These are phyloP conservation scores for Pelargonium hybrid DNA, from an alignment of 441 rosid species.

Conservation along the genomic window DNA sequence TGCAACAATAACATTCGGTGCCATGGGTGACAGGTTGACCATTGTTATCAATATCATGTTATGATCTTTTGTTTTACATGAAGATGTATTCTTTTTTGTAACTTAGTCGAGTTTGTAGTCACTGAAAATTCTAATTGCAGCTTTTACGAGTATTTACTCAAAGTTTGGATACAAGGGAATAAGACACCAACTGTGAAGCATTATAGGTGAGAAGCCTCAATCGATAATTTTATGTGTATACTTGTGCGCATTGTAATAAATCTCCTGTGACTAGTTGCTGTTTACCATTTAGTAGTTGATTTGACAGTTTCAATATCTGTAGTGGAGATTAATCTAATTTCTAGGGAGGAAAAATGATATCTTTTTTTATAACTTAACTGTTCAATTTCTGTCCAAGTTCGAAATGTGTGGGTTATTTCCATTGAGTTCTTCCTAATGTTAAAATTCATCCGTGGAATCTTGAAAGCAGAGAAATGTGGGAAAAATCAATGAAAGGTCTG, in stretches of 20 bases:
- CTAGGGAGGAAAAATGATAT: background rate
- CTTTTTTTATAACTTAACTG: background rate
- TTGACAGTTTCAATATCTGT: background rate
- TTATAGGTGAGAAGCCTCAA: conserved; percentile 50
- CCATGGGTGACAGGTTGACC: conserved; percentile 83
- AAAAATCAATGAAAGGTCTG: conserved; percentile 93
- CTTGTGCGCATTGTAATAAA: no score
- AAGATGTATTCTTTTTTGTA: background rate
- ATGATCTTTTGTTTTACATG: background rate
- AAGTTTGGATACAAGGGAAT: conserved; percentile 95
- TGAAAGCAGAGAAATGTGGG: conserved; percentile 91
- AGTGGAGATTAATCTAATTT: background rate
- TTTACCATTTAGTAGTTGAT: background rate
- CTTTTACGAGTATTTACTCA: conserved; percentile 94
- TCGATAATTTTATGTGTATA: background rate
- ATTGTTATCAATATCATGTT: background rate
- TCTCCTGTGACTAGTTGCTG: no score
- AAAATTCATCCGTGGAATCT: conserved; percentile 17
- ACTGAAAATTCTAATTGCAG: conserved; percentile 31
- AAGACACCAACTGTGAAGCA: conserved; percentile 55
- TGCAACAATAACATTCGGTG: conserved; percentile 86
- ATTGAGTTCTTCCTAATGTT: conserved; percentile 8
- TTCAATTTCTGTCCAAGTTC: background rate
- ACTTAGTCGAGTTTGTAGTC: background rate
- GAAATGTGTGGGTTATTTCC: background rate